phyloP scores from a whole-genome alignment of 2,329 filamentous ascomycete genomes.

The Cercospora berteroae region DNA sequence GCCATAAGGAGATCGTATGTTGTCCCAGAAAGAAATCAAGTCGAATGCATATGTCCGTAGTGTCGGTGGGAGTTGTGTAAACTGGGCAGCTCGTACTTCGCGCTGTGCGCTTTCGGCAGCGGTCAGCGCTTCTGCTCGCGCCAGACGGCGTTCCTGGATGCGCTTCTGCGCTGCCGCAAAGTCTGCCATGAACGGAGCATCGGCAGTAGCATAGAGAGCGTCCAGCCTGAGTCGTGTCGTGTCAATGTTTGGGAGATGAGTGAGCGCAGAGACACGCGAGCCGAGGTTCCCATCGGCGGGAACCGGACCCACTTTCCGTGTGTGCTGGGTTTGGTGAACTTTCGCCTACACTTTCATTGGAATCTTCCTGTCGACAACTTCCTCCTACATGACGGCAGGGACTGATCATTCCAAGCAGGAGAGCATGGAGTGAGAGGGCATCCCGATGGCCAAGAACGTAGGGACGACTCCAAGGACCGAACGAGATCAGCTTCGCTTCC shows the following conservation, averaged over 20 bases:
- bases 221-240: neutral
- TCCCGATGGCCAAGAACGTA: neutral
- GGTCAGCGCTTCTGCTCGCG: conserved; percentile 56
- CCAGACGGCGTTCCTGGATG: conserved; percentile 74
- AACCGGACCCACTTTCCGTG: neutral
- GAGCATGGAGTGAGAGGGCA: neutral
- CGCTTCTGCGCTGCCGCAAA: conserved; percentile 89
- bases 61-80: conserved; percentile 48
- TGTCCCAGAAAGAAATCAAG: conserved; percentile 58
- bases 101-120: conserved; percentile 54
- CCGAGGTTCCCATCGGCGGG: neutral
- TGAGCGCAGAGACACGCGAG: neutral
- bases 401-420: neutral
- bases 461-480: neutral
- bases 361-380: neutral
- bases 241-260: conserved; percentile 1
- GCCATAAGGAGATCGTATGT: conserved; percentile 69
- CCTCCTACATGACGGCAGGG: neutral
- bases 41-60: conserved; percentile 49
- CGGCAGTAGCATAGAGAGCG: neutral
- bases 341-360: neutral
- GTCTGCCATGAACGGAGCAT: conserved; percentile 48
- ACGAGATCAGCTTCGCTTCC: neutral
- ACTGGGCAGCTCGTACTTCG: conserved; percentile 39
- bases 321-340: neutral